A percentile compares a stretch with the other conserved stretches of the same genome.
Evolutionary conservation across 495 filamentous ascomycete genomes (phyloP).

Genomic region (Niebla homalea): DNA sequence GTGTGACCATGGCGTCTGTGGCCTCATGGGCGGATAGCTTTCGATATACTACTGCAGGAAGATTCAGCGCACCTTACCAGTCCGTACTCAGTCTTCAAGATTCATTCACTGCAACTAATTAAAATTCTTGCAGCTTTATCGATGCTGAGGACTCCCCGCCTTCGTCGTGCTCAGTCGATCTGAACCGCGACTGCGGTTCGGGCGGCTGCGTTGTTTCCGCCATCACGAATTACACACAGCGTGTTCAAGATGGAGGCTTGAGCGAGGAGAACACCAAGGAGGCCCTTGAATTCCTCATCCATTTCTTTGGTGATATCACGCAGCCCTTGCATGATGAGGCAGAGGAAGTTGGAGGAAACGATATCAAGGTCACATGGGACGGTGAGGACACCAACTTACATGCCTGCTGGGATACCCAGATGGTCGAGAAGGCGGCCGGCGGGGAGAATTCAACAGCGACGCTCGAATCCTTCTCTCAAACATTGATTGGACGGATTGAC

Average conservation of each 20-base stretch:
- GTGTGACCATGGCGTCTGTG: constrained; percentile 40
- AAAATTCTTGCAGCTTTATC: constrained; percentile 29
- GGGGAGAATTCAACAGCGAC: constrained; percentile 25
- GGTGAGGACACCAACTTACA: constrained; percentile 46
- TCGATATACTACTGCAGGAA: constrained; percentile 38
- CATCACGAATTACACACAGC: constrained; percentile 44
- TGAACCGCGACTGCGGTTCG: constrained; percentile 41
- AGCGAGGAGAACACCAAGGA: constrained; percentile 15
- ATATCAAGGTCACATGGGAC: constrained; percentile 42
- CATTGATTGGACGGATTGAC: constrained; percentile 29
- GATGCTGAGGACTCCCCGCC: constrained; percentile 52
- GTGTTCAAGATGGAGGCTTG: constrained; percentile 18
- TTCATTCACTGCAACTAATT: neutral
- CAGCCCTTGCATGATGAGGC: constrained; percentile 52
- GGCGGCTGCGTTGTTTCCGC: constrained; percentile 48
- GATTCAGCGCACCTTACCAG: constrained; percentile 41
- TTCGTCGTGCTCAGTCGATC: constrained; percentile 40
- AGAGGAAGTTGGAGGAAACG: constrained; percentile 44
- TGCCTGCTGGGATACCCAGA: constrained; percentile 50
- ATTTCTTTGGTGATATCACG: constrained; percentile 49
- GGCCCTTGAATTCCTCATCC: constrained; percentile 42
- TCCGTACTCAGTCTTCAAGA: neutral
- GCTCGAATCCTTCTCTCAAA: constrained; percentile 24
- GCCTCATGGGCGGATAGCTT: constrained; percentile 52
- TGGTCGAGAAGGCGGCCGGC: constrained; percentile 43